A percentile compares a stretch with the other conserved stretches of the same genome.
These are phyloP conservation scores for Pezicula radicicola DNA, from an alignment of 2,329 filamentous ascomycete species.

Conservation along the genomic window DNA sequence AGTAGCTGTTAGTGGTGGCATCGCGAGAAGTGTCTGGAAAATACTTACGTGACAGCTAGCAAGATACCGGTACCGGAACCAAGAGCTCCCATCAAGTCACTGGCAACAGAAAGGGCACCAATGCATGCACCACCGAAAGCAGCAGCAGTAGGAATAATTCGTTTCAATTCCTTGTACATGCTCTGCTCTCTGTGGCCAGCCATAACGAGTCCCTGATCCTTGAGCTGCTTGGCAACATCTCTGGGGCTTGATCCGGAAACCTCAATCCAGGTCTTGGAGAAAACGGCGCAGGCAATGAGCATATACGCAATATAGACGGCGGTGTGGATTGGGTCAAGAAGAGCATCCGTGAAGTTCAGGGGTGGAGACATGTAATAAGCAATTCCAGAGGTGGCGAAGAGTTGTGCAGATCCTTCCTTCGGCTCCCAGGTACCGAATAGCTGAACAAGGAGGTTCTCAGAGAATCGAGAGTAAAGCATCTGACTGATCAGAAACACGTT, in stretches of 20 bases:
- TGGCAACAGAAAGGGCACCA: conserved; percentile 91
- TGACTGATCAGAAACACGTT: conserved; percentile 99
- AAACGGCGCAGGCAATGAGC: conserved; percentile 94
- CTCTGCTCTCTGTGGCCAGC: conserved; percentile 98
- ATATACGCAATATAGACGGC: conserved; percentile 95
- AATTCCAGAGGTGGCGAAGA: conserved; percentile 87
- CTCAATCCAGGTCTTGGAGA: conserved; percentile 99
- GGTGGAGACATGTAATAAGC: conserved; percentile 99
- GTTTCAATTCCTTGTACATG: conserved; percentile 99
- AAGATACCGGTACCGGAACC: conserved; percentile 97
- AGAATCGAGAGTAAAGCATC: conserved; percentile 99
- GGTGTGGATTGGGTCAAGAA: conserved; percentile 96
- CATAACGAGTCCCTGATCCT: conserved; percentile 99
- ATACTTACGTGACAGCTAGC: conserved; percentile 92
- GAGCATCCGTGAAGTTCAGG: conserved; percentile 94
- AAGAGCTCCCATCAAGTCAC: conserved; percentile 91
- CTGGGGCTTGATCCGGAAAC: conserved; percentile 96
- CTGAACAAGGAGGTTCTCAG: conserved; percentile 96
- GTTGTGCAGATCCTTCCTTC: conserved; percentile 91
- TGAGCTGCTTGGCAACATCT: conserved; percentile 98
- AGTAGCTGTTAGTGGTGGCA: conserved; percentile 27
- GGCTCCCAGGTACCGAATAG: conserved; percentile 99
- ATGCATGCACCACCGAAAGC: conserved; percentile 99
- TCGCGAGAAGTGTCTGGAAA: background rate
- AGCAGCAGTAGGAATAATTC: conserved; percentile 95